Base-by-base conservation (phyloP, 2,329 filamentous ascomycete species). In the Aspergillus sclerotialis region DNA sequence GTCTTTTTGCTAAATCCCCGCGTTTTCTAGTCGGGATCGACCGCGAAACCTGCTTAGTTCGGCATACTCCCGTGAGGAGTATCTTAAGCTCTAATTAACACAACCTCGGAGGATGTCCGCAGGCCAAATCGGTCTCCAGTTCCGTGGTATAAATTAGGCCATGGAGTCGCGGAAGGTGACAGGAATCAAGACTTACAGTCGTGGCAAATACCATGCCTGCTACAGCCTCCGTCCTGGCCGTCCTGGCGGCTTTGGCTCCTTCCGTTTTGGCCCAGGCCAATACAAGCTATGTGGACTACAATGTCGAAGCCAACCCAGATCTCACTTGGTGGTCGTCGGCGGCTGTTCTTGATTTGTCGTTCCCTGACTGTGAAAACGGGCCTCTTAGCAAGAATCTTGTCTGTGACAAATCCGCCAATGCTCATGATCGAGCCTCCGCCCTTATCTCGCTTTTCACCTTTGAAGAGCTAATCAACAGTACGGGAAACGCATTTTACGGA, bases 391-490 rank as follows among this genome's bases (percentile, higher is more conserved):
- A 65, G 21, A 70, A 69, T 26, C 56, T 61, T 3, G 68, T 78
- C 9, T 78, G 75, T 45, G 60, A 78, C 37, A 53, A 56, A 3
- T 62, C 64, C 10, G 64, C 58, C 11, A 50, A 49, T 17, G 49
- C 57, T 2, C 52, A 58, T 7, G 58, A 65, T 17, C 57, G 71
- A 27, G 68, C 68, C 2, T 58, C 55, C 10, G 69, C 71, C 25
- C 59, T 78, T 2, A 64, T 77, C 21, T 62, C 64, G 2, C 61
- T 66, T 14, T 68, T 78, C 45, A 72, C 61, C 3, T 56, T 70
- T 8, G 65, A 65, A 26, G 73, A 78, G 50, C 73, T 77, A 43
- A 67, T 78, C 14, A 75, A 75, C 37, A 65, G 67, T 42, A 73
- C 70, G 1, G 66, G 65, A 10, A 69, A 63, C 36, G 63, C 57